Evolutionary conservation across 1,284 basidiomycete genomes (phyloP).

Genomic region (Pulveroboletus sp.): DNA sequence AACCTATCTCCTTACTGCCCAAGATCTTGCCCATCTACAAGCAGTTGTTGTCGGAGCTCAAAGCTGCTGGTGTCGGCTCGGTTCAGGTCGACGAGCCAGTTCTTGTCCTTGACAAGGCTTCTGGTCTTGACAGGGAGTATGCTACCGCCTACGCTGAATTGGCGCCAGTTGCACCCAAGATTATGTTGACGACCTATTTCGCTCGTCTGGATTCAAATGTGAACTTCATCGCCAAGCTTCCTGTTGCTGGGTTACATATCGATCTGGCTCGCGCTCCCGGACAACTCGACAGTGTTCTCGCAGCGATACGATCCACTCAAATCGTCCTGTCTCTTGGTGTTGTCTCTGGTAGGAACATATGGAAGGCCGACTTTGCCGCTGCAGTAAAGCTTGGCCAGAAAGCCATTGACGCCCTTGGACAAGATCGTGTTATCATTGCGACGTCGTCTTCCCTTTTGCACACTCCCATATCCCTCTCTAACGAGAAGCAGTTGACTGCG

Average conservation of each 20-base stretch:
- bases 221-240: constrained; percentile 88
- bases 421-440: constrained; percentile 88
- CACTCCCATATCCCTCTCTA: constrained; percentile 93
- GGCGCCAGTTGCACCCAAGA: constrained; percentile 81
- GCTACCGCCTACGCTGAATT: constrained; percentile 81
- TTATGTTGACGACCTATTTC: constrained; percentile 95
- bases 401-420: constrained; percentile 79
- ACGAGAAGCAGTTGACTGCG: constrained; percentile 88
- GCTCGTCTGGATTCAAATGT: constrained; percentile 94
- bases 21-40: constrained; percentile 93
- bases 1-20: constrained; percentile 87
- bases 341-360: constrained; percentile 99
- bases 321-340: constrained; percentile 91
- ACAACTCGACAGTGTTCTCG: constrained; percentile 85
- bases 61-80: constrained; percentile 88
- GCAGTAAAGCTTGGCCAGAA: constrained; percentile 85
- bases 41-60: constrained; percentile 88
- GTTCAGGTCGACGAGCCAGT: constrained; percentile 98
- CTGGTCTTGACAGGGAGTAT: constrained; percentile 80
- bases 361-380: constrained; percentile 94
- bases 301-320: constrained; percentile 80
- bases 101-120: constrained; percentile 89
- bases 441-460: constrained; percentile 98
- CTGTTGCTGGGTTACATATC: constrained; percentile 92
- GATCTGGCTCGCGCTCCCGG: constrained; percentile 92